phyloP scores from a whole-genome alignment of 495 filamentous ascomycete genomes.

The Beverwykella pulmonaria region DNA sequence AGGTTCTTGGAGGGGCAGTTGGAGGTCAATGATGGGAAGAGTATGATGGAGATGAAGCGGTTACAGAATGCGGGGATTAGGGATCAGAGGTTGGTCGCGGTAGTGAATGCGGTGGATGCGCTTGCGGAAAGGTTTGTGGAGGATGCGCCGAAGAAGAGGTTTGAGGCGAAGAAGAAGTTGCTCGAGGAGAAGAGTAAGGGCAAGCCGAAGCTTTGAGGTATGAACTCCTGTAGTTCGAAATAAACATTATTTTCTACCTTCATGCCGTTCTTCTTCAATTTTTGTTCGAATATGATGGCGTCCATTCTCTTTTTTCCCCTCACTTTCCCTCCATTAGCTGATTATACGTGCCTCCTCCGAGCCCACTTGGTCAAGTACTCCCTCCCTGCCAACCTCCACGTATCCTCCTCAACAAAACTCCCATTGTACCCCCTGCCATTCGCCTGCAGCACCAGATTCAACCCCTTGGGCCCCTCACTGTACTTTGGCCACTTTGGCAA shows the following conservation, averaged over 20 bases:
- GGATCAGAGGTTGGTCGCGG: constrained; percentile 39
- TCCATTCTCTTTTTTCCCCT: too few relatives aligned
- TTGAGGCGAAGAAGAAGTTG: constrained; percentile 41
- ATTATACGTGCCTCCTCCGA: constrained; percentile 37
- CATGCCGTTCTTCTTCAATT: too few relatives aligned
- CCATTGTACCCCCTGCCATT: constrained; percentile 29
- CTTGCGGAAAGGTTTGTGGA: constrained; percentile 46
- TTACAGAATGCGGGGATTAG: constrained; percentile 43
- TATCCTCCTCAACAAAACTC: constrained; percentile 38
- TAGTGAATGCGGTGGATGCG: constrained; percentile 44
- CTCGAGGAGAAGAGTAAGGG: constrained; percentile 36
- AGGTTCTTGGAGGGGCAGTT: constrained; percentile 41
- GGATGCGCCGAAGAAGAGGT: constrained; percentile 42
- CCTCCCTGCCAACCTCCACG: constrained; percentile 37
- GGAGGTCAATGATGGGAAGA: constrained; percentile 43
- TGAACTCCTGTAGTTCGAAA: too few relatives aligned
- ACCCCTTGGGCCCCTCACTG: constrained; percentile 27
- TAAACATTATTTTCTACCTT: too few relatives aligned
- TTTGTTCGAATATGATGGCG: too few relatives aligned
- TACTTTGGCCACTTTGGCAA: constrained; percentile 37
- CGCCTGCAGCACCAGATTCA: constrained; percentile 41
- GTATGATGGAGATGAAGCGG: constrained; percentile 48
- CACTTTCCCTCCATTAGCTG: too few relatives aligned
- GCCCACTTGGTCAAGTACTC: constrained; percentile 40
- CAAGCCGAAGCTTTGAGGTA: constrained; percentile 29